phyloP scores from a whole-genome alignment of 805 yeast species.

The Saccharomycopsis lassenensis region DNA sequence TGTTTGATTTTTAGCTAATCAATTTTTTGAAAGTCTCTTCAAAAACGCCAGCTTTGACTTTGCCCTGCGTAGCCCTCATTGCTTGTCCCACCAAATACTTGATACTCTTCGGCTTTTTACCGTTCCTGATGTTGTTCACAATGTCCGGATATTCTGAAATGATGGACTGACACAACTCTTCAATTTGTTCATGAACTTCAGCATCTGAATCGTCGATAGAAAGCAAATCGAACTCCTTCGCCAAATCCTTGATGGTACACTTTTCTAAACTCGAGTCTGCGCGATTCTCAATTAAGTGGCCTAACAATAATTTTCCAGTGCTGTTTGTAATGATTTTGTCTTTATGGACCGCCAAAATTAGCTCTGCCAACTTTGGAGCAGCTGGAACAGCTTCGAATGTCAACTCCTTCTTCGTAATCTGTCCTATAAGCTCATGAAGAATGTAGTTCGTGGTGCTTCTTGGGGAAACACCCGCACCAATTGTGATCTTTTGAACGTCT shows the following conservation, averaged over 20 bases:
- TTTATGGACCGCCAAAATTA: conserved; percentile 39
- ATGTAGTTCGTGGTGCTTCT: conserved; percentile 65
- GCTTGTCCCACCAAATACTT: conserved; percentile 76
- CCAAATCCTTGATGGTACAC: conserved; percentile 30
- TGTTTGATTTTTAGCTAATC: too few species aligned
- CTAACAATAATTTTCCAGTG: conserved; percentile 55
- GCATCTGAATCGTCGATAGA: conserved; percentile 28
- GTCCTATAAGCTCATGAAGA: conserved; percentile 70
- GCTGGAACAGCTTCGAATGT: conserved; percentile 29
- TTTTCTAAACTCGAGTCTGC: conserved; percentile 24
- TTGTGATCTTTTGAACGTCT: conserved; percentile 27
- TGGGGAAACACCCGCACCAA: conserved; percentile 19
- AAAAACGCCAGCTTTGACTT: conserved; percentile 27
- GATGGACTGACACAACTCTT: conserved; percentile 35
- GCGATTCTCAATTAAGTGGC: conserved; percentile 45
- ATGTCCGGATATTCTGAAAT: conserved; percentile 38
- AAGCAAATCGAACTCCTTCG: conserved; percentile 43
- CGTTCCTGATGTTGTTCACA: conserved; percentile 43
- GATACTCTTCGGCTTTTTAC: conserved; percentile 52
- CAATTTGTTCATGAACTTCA: conserved; percentile 25
- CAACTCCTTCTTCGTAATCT: conserved; percentile 34
- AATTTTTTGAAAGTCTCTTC: conserved; percentile 26
- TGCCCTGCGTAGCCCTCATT: conserved; percentile 70
- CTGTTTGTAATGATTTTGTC: conserved; percentile 43
- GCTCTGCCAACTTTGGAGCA: conserved; percentile 37